Percentiles rank a stretch among this genome's conserved stretches.
Conservation (phyloP, 2,329 filamentous ascomycete genomes). For the Pseudohalonectria lignicola region DNA sequence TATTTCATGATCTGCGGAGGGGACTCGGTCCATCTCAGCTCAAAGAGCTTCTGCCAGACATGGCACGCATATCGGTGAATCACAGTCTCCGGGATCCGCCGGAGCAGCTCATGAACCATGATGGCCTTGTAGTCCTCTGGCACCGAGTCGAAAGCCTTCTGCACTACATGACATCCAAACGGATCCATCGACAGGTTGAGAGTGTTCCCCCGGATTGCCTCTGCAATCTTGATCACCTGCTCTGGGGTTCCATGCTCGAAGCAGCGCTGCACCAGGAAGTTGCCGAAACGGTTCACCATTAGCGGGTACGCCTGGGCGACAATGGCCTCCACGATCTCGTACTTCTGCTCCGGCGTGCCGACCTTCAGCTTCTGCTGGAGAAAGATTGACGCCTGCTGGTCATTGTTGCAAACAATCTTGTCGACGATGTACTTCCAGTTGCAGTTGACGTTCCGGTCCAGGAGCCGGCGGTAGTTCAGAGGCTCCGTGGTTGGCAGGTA, state of each 20-base stretch:
- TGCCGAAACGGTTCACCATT: conserved; percentile 98
- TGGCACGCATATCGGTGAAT: conserved; percentile 98
- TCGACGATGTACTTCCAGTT: conserved; percentile 99
- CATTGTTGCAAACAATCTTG: conserved; percentile 98
- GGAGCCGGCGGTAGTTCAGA: conserved; percentile 87
- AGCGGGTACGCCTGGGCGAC: conserved; percentile 87
- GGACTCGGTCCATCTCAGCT: conserved; percentile 88
- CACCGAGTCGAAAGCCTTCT: conserved; percentile 97
- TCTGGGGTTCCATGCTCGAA: conserved; percentile 96
- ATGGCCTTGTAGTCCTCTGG: conserved; percentile 95
- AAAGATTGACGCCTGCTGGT: conserved; percentile 98
- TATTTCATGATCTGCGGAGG: conserved; percentile 98
- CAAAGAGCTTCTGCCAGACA: conserved; percentile 99
- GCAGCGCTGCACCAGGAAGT: conserved; percentile 96
- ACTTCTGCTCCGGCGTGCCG: conserved; percentile 89
- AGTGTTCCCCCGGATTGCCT: conserved; percentile 88
- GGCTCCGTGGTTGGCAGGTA: conserved; percentile 84
- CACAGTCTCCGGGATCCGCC: conserved; percentile 92
- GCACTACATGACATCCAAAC: conserved; percentile 95
- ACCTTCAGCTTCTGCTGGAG: conserved; percentile 98
- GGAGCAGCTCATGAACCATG: conserved; percentile 96
- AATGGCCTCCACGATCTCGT: conserved; percentile 93
- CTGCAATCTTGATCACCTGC: conserved; percentile 88
- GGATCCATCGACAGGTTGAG: conserved; percentile 95
- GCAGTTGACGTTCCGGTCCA: conserved; percentile 92